Base-by-base conservation (phyloP, 1,284 basidiomycete genomes). In the Termitomyces sp. region DNA sequence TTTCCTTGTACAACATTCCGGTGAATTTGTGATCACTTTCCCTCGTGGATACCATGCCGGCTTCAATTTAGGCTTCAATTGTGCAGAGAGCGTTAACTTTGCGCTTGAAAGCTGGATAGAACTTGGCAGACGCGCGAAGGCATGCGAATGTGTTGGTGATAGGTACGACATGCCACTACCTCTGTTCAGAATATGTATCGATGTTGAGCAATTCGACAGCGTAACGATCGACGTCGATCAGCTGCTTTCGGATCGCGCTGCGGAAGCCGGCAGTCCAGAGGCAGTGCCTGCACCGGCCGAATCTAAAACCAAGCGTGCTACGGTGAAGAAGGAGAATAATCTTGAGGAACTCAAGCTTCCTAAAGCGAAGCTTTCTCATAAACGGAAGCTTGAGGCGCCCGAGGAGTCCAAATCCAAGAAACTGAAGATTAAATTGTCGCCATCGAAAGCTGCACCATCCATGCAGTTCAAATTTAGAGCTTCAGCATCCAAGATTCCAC, bases 81-180 rank as follows among this genome's bases (percentile, higher is more conserved):
- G 96, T 65, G 96, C 96, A 2, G 97, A 99, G 72, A 94, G 90
- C 61, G 93, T 98, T 65, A 99, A 99, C 70, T 99, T 99, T 70
- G 97, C 97, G 0, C 78, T 98, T 26, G 92, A 98, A 19, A 91
- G 88, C 56, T 99, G 96, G 96, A 72, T 98, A 8, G 92, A 96
- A 50, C 73, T 96, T 21, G 96, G 94, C 3, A 77, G 87, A 57
- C 83, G 80, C 58, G 94, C 91, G 1, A 88, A 90, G 63, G 84
- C 81, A 1, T 98, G 94, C 66, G 74, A 84, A 59, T 98, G 94
- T 65, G 81, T 96, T 33, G 74, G 76, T 48, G 90, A 92, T 67
- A 93, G 91, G 92, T 91, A 64, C 42, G 76, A 26, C 1, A 36
- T 28, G 12, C 65, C 15, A n/a, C 50, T 8, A 19, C 31, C 50